Base-by-base conservation (phyloP, 2,329 filamentous ascomycete genomes). In the Botrytis fabae region DNA sequence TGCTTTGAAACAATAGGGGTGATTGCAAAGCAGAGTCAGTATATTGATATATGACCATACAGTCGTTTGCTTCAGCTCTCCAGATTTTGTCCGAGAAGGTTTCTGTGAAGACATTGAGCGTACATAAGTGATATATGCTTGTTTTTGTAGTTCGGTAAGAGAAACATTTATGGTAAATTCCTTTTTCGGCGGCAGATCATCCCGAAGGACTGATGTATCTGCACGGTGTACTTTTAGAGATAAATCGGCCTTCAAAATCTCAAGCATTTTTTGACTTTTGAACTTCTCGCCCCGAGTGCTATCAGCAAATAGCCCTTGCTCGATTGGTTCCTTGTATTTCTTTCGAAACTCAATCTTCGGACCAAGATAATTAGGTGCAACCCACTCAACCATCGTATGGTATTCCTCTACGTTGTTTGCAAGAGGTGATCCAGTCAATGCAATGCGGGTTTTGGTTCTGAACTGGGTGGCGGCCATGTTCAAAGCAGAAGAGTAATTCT, bases 321-420 rank as follows among this genome's bases (percentile, higher is more conserved):
- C 85, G 75, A 98, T 97, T 0, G 93, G 93, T 4, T 85, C 86
- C 8, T 89, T 87, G 79, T 92, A 97, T n/a, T 90, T 87, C 0
- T 85, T 80, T 32, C 85, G 86, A 80, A 98, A 98, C 78, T 95
- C 91, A 0, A 82, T 78, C 16, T 86, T 82, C 5, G 88, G 85
- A 0, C 93, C 94, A 4, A 97, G 85, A 80, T 93, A 97, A 38
- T 89, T 89, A 0, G 93, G 92, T 1, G 93, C 91, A 69, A 96
- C 90, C 93, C 94, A 97, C 75, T 95, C 88, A 73, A 97, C 91
- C 89, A 97, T 93, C n/a, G 90, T 84, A 79, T 91, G 94, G 79
- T 97, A 97, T 78, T 98, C 95, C 42, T 87, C 84, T 0, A 97
- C 89, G 69, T 93, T 92, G 79, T 97, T 98, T 7, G 93, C 90